Evolutionary conservation across 805 yeast species (phyloP).

Genomic region (Metschnikowia chrysomelidarum): DNA sequence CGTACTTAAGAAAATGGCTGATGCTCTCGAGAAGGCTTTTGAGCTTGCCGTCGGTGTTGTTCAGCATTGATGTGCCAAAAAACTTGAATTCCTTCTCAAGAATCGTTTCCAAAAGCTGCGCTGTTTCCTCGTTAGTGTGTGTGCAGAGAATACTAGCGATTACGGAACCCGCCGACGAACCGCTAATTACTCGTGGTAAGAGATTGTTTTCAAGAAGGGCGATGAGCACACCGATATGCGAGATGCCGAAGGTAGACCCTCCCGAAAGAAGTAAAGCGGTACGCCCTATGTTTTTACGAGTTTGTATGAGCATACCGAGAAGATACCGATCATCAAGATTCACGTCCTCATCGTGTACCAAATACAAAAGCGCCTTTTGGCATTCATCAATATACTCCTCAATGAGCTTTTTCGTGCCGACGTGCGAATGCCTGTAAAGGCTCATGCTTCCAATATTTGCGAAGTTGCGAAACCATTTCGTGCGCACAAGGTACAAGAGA

Average conservation of each 20-base stretch:
- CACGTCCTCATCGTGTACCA: conserved; percentile 38
- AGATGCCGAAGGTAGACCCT: conserved; percentile 90
- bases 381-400: conserved; percentile 86
- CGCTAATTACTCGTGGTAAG: conserved; percentile 85
- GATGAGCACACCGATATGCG: conserved; percentile 88
- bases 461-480: conserved; percentile 79
- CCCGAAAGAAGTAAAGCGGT: conserved; percentile 95
- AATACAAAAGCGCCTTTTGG: conserved; percentile 41
- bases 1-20: conserved; percentile 68
- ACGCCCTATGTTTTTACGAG: conserved; percentile 88
- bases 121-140: conserved; percentile 69
- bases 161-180: conserved; percentile 95
- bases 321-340: conserved; percentile 65
- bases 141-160: conserved; percentile 87
- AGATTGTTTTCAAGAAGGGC: conserved; percentile 72
- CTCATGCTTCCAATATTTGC: conserved; percentile 85
- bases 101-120: conserved; percentile 56
- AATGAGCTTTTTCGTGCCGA: conserved; percentile 82
- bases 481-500: conserved; percentile 72
- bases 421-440: conserved; percentile 72
- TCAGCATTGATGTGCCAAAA: conserved; percentile 32
- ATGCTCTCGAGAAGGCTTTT: conserved; percentile 42
- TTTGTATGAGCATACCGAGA: conserved; percentile 77
- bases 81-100: conserved; percentile 55
- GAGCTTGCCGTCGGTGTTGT: conserved; percentile 47